These are phyloP conservation scores for Cyclotella atomus DNA, from an alignment of 108 stramenopile species.

Conservation along the genomic window DNA sequence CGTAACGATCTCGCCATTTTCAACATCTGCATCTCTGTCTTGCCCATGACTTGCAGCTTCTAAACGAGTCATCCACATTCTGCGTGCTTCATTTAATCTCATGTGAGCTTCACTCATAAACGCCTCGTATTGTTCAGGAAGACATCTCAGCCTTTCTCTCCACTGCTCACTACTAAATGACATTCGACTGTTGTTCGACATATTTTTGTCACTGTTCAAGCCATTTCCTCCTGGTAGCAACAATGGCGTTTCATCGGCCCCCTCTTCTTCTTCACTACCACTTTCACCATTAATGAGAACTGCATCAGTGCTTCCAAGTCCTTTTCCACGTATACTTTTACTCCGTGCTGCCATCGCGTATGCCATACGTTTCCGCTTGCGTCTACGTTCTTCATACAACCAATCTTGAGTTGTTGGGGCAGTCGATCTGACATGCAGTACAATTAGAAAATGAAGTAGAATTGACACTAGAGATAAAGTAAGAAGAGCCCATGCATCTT, in stretches of 20 bases:
- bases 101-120: conserved; percentile 45
- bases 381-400: conserved; percentile 27
- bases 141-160: conserved; percentile 42
- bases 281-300: conserved; percentile 9
- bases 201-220: conserved; percentile 5
- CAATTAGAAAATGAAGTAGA: conserved; percentile 70
- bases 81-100: conserved; percentile 42
- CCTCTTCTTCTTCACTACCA: conserved; percentile 25
- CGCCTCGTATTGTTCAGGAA: conserved; percentile 48
- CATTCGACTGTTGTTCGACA: conserved; percentile 1
- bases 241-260: conserved; percentile 35
- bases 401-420: conserved; percentile 61
- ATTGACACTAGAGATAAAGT: conserved; percentile 58
- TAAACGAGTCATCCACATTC: conserved; percentile 46
- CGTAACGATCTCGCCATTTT: conserved; percentile 2
- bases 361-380: conserved; percentile 46
- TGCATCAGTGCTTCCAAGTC: conserved; percentile 2
- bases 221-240: conserved; percentile 35
- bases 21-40: conserved; percentile 1
- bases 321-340: conserved; percentile 18
- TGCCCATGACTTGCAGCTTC: conserved; percentile 35
- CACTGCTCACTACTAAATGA: conserved; percentile 30
- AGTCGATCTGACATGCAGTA: conserved; percentile 80
- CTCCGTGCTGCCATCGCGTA: conserved; percentile 42
- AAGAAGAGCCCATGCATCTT: conserved; percentile 61